These are phyloP conservation scores for Deuterostichococcus epilithicus DNA, from an alignment of 139 green algal genomes.

Conservation along the genomic window DNA sequence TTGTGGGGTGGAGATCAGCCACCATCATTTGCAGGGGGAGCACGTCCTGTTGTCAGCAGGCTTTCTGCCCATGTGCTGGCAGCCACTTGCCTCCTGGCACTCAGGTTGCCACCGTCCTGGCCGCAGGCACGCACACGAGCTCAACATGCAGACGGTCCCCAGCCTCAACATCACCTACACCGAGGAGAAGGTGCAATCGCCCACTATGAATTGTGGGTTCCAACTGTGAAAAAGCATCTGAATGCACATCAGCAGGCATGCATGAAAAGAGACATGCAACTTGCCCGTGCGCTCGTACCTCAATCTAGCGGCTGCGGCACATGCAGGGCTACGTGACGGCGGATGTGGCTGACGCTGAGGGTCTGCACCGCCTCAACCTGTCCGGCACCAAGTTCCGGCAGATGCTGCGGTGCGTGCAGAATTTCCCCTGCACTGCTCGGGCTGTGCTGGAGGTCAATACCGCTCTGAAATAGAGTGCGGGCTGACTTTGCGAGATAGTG, in stretches of 20 bases:
- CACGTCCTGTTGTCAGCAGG: neutral
- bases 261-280: too few species aligned
- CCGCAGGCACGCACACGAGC: conserved; percentile 56
- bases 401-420: conserved; percentile 84
- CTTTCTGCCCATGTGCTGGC: too few species aligned
- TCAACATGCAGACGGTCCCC: conserved; percentile 86
- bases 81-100: neutral
- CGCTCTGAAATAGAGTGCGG: too few species aligned
- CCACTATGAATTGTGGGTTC: neutral
- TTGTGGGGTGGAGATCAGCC: too few species aligned
- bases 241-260: too few species aligned
- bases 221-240: too few species aligned
- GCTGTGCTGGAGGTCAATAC: too few species aligned
- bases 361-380: conserved; percentile 79
- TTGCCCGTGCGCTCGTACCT: too few species aligned
- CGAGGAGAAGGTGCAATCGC: conserved; percentile 49
- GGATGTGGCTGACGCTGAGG: conserved; percentile 70
- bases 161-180: conserved; percentile 86
- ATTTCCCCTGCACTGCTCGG: too few species aligned
- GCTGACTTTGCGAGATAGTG: too few species aligned
- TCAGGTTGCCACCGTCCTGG: conserved; percentile 7
- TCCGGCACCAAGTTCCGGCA: conserved; percentile 91
- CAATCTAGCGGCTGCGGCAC: too few species aligned
- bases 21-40: neutral
- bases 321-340: conserved; percentile 86